Conservation (phyloP, 345 rosid genomes). For the Melastoma malabathricum region DNA sequence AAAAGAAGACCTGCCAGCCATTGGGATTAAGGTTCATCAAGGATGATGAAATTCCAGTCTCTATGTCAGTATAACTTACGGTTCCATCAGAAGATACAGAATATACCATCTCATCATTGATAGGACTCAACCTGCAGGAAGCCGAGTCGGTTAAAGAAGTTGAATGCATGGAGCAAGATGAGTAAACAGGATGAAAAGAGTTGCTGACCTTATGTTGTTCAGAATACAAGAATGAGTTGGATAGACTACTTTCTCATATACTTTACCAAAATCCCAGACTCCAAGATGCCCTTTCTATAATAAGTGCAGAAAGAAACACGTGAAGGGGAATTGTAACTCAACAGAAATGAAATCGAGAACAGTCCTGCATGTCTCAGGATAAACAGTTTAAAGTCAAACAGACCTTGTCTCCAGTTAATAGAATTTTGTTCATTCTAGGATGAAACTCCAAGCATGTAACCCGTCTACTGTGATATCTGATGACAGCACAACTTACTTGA, state of each 20-base stretch:
- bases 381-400: background rate
- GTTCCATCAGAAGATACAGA: slow-evolving; percentile 96
- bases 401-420: slow-evolving; percentile 96
- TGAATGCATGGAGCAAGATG: too few relatives aligned
- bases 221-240: slow-evolving; percentile 76
- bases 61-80: slow-evolving; percentile 74
- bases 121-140: slow-evolving; percentile 52
- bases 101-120: slow-evolving; percentile 65
- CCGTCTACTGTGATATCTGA: slow-evolving; percentile 89
- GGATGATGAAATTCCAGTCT: slow-evolving; percentile 75
- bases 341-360: slow-evolving; percentile 1
- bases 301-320: slow-evolving; percentile 4
- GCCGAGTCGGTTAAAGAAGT: too few relatives aligned
- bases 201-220: slow-evolving; percentile 65
- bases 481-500: slow-evolving; percentile 73
- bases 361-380: background rate
- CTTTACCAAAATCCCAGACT: slow-evolving; percentile 83
- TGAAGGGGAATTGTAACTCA: background rate
- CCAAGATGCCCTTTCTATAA: slow-evolving; percentile 96
- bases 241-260: slow-evolving; percentile 78
- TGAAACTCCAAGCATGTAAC: slow-evolving; percentile 93
- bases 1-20: slow-evolving; percentile 75
- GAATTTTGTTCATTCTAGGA: slow-evolving; percentile 70
- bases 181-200: background rate
- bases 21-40: slow-evolving; percentile 75